Evolutionary conservation across 495 filamentous ascomycete genomes (phyloP).

Genomic region (Neurospora sp.): DNA sequence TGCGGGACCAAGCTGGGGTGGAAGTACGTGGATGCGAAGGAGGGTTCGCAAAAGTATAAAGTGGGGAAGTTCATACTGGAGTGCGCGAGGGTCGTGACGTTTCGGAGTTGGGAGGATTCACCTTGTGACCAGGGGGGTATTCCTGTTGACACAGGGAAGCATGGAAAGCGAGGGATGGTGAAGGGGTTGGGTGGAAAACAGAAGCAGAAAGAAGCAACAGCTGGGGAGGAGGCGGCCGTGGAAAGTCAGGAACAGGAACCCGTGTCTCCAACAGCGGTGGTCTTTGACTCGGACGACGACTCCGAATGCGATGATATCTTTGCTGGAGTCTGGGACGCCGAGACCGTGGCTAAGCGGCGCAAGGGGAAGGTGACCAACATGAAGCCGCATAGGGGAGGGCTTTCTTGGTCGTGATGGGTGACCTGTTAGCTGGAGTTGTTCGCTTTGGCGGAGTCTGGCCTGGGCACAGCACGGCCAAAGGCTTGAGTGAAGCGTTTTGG

Average conservation of each 20-base stretch:
- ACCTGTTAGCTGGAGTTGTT: background rate
- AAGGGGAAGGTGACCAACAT: constrained; percentile 36
- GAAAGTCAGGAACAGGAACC: background rate
- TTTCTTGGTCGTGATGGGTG: background rate
- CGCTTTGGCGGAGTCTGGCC: background rate
- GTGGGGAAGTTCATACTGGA: constrained; percentile 96
- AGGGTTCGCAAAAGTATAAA: constrained; percentile 78
- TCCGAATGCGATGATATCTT: constrained; percentile 95
- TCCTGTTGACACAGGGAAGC: background rate
- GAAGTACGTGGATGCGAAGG: constrained; percentile 85
- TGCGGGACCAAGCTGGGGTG: constrained; percentile 68
- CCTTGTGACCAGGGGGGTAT: background rate
- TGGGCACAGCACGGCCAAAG: too few species aligned
- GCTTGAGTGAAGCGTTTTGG: too few species aligned
- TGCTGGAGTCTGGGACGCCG: constrained; percentile 71
- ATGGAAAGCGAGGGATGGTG: background rate
- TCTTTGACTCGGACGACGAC: constrained; percentile 87
- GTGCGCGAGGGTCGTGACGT: constrained; percentile 57
- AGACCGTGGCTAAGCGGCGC: constrained; percentile 53
- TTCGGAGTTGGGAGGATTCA: constrained; percentile 57
- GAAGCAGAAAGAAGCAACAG: background rate
- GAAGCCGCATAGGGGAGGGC: constrained; percentile 1
- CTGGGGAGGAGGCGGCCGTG: background rate
- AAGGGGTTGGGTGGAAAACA: background rate
- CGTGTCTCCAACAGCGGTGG: constrained; percentile 28